phyloP scores from a whole-genome alignment of 2,329 filamentous ascomycete genomes.

The Cladophialophora bantiana region DNA sequence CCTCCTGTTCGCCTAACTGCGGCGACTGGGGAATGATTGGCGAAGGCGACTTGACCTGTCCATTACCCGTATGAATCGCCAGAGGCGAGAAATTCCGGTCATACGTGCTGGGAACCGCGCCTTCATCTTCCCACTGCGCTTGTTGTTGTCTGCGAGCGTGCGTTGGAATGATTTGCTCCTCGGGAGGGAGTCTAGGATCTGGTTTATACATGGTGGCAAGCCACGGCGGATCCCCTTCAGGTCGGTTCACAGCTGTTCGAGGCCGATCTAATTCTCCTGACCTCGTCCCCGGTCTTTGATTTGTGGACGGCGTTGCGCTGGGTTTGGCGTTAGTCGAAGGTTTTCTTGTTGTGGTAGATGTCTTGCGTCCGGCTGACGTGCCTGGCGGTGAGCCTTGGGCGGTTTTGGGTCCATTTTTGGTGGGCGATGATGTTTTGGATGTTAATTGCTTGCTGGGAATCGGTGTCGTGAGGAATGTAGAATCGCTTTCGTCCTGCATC shows the following conservation, averaged over 20 bases:
- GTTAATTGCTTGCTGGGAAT: conserved; percentile 38
- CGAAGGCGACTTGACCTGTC: conserved; percentile 32
- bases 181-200: conserved; percentile 89
- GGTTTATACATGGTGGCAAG: conserved; percentile 93
- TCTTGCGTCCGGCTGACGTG: conserved; percentile 47
- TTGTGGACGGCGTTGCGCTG: conserved; percentile 49
- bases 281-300: conserved; percentile 67
- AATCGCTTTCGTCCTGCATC: conserved; percentile 31
- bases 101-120: conserved; percentile 82
- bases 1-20: conserved; percentile 25
- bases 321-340: conserved; percentile 46
- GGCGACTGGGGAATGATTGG: conserved; percentile 26
- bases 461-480: conserved; percentile 27
- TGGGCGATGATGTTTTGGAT: conserved; percentile 41
- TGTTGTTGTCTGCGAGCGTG: conserved; percentile 90
- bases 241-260: conserved; percentile 67
- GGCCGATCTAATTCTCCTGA: conserved; percentile 62
- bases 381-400: conserved; percentile 36
- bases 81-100: conserved; percentile 87
- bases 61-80: conserved; percentile 55
- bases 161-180: conserved; percentile 93
- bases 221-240: conserved; percentile 96
- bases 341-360: conserved; percentile 51
- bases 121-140: conserved; percentile 93
- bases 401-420: conserved; percentile 44